Base-by-base conservation (phyloP, 495 filamentous ascomycete species). In the Chaetomium cochliodes region DNA sequence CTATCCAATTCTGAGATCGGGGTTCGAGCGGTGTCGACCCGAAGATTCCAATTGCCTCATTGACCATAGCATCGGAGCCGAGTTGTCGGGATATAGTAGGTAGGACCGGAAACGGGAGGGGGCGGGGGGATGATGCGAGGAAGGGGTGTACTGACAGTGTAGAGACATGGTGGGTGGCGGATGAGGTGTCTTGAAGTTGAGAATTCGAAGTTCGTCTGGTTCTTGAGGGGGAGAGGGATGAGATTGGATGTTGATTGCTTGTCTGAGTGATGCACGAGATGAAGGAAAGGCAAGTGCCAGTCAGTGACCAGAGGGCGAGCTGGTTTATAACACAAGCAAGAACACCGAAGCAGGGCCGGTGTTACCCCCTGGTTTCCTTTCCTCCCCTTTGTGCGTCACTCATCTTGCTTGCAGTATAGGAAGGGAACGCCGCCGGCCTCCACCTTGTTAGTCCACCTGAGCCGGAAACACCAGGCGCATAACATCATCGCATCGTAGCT, bases 81-180 rank as follows among this genome's bases (percentile, higher is more conserved):
- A 22, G 4, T 25, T 37, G 33, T 37, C 33, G 11, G 25, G 13
- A 9, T 16, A 42, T 33, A 18, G n/a, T n/a, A 13, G 39, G n/a
- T n/a, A 30, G 52, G 16, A 12, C 39, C n/a, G 44, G 51, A 39
- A 50, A 62, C 58, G 28, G 46, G 5, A 23, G 3, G 30, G 22
- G 58, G 37, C 23, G 11, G 16, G n/a, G n/a, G 26, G n/a, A 6
- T 46, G 15, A 42, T 42, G 28, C 16, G 16, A 51, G 57, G 18
- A 49, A 46, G 44, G 49, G 56, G 0, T 16, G 28, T 53, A 82
- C 83, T 74, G 69, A 85, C 83, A 85, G 70, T 84, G 80, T 59
- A 85, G 81, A 82, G 82, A 84, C 83, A 85, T 85, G 75, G 33
- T 55, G 52, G 28, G 67, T 83, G 73, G 62, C 65, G 66, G 64